Conservation (phyloP, 805 yeast species). For the Candida maltosa region DNA sequence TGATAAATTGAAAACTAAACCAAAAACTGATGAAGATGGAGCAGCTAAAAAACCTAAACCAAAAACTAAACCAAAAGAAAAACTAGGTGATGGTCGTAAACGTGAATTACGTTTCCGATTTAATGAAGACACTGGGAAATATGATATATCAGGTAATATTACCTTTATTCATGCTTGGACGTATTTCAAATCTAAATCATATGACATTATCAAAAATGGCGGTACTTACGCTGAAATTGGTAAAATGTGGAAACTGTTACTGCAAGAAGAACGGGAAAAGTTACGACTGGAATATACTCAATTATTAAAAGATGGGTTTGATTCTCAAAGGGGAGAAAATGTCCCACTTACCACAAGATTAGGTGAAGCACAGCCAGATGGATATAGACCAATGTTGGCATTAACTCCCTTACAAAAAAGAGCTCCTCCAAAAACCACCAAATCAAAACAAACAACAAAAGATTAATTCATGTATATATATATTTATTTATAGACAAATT, state of each 20-base stretch:
- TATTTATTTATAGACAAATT: not conserved
- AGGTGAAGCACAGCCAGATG: too few species aligned
- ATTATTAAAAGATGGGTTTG: constrained; percentile 23
- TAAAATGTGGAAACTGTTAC: constrained; percentile 4
- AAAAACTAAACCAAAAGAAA: not conserved
- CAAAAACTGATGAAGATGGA: not conserved
- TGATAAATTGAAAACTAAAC: too few species aligned
- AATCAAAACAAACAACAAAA: too few species aligned
- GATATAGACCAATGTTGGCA: too few species aligned
- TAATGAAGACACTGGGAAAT: not conserved
- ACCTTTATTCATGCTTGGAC: not conserved
- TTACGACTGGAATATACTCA: constrained; percentile 19
- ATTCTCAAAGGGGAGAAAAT: too few species aligned
- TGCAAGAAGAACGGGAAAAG: not conserved
- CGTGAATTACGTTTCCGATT: not conserved
- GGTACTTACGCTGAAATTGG: too few species aligned
- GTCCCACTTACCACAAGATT: too few species aligned
- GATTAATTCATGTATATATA: not conserved
- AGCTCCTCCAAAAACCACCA: too few species aligned
- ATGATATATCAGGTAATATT: not conserved
- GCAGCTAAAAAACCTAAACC: not conserved
- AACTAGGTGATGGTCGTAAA: too few species aligned
- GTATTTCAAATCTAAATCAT: not conserved
- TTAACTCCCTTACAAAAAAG: too few species aligned
- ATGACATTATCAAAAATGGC: too few species aligned